Conservation (phyloP, 2,329 filamentous ascomycete species). For the Pyrenochaeta sp. region DNA sequence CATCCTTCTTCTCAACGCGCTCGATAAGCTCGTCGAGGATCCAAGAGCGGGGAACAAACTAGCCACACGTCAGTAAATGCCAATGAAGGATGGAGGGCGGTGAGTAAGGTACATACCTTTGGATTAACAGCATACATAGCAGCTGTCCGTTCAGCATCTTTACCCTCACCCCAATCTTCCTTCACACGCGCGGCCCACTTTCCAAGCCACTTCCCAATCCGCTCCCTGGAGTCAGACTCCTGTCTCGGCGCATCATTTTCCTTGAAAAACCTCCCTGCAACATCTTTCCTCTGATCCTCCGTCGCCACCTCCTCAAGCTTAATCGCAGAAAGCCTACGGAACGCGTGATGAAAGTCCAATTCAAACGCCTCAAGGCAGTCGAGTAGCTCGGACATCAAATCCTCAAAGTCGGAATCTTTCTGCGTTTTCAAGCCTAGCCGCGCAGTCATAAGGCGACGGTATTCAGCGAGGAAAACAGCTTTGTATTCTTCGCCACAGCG, state of each 20-base stretch:
- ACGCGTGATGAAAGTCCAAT: conserved; percentile 94
- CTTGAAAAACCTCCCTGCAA: conserved; percentile 81
- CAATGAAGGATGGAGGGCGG: background rate
- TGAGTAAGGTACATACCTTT: conserved; percentile 60
- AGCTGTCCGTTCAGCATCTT: conserved; percentile 67
- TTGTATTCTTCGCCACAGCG: conserved; percentile 88
- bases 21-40: conserved; percentile 92
- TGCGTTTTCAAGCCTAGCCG: conserved; percentile 78
- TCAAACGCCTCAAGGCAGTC: conserved; percentile 83
- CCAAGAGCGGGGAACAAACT: conserved; percentile 89
- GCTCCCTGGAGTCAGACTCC: conserved; percentile 70
- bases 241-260: conserved; percentile 64
- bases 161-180: conserved; percentile 76
- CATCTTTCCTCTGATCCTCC: conserved; percentile 68
- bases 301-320: conserved; percentile 70
- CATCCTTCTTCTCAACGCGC: conserved; percentile 82
- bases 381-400: conserved; percentile 80
- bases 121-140: conserved; percentile 91
- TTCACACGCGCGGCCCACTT: conserved; percentile 75
- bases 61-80: background rate
- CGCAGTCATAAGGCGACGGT: conserved; percentile 82
- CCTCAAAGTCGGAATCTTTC: conserved; percentile 78
- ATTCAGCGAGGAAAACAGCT: conserved; percentile 85
- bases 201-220: conserved; percentile 81
- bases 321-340: conserved; percentile 77